Conservation (phyloP, 1,139 yeast genomes). For the Geotrichum klebahnii region DNA sequence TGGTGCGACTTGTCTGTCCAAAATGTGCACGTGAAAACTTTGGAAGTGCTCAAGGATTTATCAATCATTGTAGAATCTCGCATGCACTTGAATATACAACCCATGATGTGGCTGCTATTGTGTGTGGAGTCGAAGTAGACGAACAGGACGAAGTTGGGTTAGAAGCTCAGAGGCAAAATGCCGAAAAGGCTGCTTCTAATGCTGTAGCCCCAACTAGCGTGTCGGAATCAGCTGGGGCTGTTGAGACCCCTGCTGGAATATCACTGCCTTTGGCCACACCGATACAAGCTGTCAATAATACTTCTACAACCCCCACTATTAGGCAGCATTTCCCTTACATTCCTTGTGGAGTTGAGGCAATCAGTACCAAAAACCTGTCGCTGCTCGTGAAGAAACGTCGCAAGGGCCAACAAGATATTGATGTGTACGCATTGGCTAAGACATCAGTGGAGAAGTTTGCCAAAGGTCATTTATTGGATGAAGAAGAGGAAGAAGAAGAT, state of each 20-base stretch:
- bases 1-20: constrained; percentile 64
- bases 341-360: constrained; percentile 13
- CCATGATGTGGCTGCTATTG: constrained; percentile 70
- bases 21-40: constrained; percentile 66
- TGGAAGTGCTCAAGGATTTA: constrained; percentile 74
- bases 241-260: no score
- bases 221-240: neutral
- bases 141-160: constrained; percentile 54
- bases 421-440: constrained; percentile 32
- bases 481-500: constrained; percentile 31
- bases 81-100: constrained; percentile 68
- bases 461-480: constrained; percentile 36
- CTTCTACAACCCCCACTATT: neutral
- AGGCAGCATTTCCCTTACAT: neutral
- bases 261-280: no score
- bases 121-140: constrained; percentile 58
- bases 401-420: constrained; percentile 21
- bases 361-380: constrained; percentile 23
- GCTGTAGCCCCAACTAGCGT: constrained; percentile 5
- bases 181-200: neutral
- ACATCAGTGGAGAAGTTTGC: constrained; percentile 33
- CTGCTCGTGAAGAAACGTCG: constrained; percentile 23
- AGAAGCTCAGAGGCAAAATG: constrained; percentile 42
- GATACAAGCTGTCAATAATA: neutral
- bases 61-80: constrained; percentile 71